Percentiles rank a stretch among this genome's conserved stretches.
Conservation (phyloP, 73 alveolate genomes). For the Tetrahymena thermophila region DNA sequence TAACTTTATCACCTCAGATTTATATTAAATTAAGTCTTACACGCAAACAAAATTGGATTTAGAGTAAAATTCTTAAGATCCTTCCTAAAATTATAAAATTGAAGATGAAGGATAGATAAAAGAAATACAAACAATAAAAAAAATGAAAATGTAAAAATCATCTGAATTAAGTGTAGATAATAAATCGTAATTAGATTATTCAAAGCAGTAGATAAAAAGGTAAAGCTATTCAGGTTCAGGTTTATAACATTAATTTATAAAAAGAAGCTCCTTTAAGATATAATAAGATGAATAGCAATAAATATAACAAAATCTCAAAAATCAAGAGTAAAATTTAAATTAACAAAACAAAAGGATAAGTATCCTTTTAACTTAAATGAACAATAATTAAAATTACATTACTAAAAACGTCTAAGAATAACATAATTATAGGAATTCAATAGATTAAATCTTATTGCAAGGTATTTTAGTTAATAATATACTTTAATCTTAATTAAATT, state of each 20-base stretch:
- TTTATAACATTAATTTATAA: no score
- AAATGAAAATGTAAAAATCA: no score
- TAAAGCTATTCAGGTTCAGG: background rate
- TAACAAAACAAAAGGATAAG: background rate
- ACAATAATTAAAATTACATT: background rate
- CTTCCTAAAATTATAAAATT: background rate
- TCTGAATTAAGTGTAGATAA: background rate
- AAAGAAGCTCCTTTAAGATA: background rate
- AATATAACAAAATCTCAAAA: no score
- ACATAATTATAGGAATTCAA: background rate
- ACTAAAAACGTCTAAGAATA: background rate
- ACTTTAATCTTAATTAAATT: background rate
- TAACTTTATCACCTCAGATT: background rate
- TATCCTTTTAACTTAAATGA: background rate
- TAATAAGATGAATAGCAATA: background rate
- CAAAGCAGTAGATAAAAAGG: background rate
- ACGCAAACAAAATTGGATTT: background rate
- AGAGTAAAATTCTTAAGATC: background rate
- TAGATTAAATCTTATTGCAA: background rate
- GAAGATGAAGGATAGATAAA: background rate
- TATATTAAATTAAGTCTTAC: background rate
- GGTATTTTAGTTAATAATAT: background rate
- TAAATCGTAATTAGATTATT: background rate
- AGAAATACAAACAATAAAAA: background rate
- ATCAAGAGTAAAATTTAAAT: background rate